These are phyloP conservation scores for Ustilago sp. DNA, from an alignment of 1,284 basidiomycete species.

Conservation along the genomic window DNA sequence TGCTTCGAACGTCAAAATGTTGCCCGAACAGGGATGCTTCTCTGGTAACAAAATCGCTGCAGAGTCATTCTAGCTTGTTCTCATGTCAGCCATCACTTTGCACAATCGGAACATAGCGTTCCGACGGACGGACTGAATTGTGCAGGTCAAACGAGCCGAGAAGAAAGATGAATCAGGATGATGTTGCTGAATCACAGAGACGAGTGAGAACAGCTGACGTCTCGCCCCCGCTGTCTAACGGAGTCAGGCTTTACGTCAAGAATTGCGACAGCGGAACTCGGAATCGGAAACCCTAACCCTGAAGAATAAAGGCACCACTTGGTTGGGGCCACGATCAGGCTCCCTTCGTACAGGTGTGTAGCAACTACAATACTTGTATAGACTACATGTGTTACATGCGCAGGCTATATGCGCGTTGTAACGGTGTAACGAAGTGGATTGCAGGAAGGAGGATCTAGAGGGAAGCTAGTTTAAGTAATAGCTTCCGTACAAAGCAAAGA, in stretches of 20 bases:
- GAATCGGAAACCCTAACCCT: neutral
- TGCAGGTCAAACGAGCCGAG: neutral
- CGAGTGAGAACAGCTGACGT: neutral
- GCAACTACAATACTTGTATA: too few species aligned
- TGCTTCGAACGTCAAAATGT: neutral
- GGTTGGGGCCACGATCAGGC: too few species aligned
- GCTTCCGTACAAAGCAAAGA: too few species aligned
- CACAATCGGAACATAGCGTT: neutral
- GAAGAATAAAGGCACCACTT: too few species aligned
- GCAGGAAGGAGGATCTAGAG: neutral
- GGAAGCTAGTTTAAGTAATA: too few species aligned
- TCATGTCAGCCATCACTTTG: neutral
- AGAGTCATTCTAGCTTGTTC: neutral
- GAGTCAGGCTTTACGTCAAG: neutral
- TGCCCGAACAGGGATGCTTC: neutral
- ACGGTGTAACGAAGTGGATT: neutral
- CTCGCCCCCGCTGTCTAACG: neutral
- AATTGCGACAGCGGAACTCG: neutral
- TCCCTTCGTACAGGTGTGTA: too few species aligned
- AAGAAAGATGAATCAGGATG: slow-evolving; percentile 10
- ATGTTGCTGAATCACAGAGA: slow-evolving; percentile 7
- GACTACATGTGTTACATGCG: too few species aligned
- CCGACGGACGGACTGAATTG: too few species aligned
- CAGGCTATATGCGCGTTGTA: too few species aligned
- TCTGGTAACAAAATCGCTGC: neutral